A percentile compares a stretch with the other conserved stretches of the same genome.
These are phyloP conservation scores for Linum usitatissimum DNA, from an alignment of 345 rosid species.

Conservation along the genomic window DNA sequence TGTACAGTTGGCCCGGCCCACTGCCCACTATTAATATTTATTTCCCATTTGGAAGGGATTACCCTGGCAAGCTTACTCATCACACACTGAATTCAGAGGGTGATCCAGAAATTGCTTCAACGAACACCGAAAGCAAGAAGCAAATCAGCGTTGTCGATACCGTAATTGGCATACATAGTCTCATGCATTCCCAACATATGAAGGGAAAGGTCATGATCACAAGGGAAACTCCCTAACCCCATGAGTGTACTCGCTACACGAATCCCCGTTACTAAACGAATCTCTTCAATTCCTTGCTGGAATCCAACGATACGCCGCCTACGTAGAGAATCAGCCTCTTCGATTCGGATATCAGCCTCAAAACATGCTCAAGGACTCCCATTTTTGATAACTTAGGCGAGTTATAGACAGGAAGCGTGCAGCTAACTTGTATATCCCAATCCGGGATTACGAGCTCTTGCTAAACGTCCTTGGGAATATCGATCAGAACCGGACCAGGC, in stretches of 20 bases:
- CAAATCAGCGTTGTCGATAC: not conserved
- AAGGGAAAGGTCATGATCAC: not conserved
- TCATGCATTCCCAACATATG: not conserved
- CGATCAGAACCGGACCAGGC: constrained; percentile 2
- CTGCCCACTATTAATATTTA: no score
- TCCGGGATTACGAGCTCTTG: not conserved
- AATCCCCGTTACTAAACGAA: not conserved
- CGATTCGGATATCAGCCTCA: not conserved
- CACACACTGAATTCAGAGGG: no score
- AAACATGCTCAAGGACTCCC: not conserved
- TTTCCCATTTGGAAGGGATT: no score
- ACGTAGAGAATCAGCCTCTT: constrained; percentile 1
- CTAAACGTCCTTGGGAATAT: not conserved
- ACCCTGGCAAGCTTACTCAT: no score
- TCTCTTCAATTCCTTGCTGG: not conserved
- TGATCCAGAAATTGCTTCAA: no score
- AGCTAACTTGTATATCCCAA: not conserved
- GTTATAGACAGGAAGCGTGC: not conserved
- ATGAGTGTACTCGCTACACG: not conserved
- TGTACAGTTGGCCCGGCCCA: no score
- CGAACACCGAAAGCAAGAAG: not conserved
- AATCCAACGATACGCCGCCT: not conserved
- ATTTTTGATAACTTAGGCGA: not conserved
- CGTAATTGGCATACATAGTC: constrained; percentile 1
- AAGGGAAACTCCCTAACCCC: not conserved